Conservation (phyloP, 2,329 filamentous ascomycete species). For the Raffaelea albimanens region DNA sequence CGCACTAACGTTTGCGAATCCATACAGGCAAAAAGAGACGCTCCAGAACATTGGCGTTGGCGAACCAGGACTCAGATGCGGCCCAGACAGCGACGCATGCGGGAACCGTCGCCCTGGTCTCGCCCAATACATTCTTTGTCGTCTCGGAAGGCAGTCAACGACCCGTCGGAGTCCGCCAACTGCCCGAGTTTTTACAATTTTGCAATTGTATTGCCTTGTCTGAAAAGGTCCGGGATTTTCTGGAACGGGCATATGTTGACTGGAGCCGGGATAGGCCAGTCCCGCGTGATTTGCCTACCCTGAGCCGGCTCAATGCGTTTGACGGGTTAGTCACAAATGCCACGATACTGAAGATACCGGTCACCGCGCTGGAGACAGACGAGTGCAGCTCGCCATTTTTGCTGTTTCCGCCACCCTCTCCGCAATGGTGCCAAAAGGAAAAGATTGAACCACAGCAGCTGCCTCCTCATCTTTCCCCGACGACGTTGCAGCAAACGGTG, state of each 20-base stretch:
- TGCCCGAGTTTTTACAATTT: no score
- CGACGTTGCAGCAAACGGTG: slow-evolving; percentile 15
- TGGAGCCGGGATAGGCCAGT: not conserved
- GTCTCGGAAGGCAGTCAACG: no score
- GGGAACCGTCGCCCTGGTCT: not conserved
- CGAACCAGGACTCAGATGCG: not conserved
- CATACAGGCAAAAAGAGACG: not conserved
- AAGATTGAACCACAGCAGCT: not conserved
- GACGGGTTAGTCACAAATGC: slow-evolving; percentile 4
- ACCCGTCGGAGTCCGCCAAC: no score
- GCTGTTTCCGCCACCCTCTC: not conserved
- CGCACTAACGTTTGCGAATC: not conserved
- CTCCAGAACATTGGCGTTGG: not conserved
- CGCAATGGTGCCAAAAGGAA: not conserved
- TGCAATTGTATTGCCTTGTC: not conserved
- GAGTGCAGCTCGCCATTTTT: not conserved
- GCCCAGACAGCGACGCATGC: not conserved
- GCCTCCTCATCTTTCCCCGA: slow-evolving; percentile 9
- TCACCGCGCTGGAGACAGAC: not conserved
- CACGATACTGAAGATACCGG: not conserved
- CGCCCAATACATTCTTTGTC: no score
- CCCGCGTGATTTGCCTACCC: not conserved
- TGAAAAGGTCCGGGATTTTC: not conserved
- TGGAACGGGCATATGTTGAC: not conserved
- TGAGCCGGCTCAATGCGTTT: slow-evolving; percentile 10